A percentile compares a stretch with the other conserved stretches of the same genome.
These are phyloP conservation scores for Sugiyamaella novakii DNA, from an alignment of 1,139 yeast genomes.

Conservation along the genomic window DNA sequence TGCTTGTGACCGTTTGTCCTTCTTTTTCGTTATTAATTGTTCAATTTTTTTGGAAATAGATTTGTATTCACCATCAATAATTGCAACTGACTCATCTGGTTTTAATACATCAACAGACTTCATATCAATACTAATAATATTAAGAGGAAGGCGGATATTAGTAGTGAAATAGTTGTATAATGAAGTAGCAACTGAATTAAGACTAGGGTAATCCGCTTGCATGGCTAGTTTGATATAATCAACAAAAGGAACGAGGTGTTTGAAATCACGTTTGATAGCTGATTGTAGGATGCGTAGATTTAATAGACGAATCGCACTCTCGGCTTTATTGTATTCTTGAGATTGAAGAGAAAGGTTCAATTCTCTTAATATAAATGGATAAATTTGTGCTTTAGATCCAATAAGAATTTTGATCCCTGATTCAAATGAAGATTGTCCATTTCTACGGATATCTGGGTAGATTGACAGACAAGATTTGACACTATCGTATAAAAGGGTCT, in stretches of 20 bases:
- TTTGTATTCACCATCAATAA: constrained; percentile 6
- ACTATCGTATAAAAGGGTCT: constrained; percentile 65
- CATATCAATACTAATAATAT: constrained; percentile 27
- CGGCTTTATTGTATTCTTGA: constrained; percentile 59
- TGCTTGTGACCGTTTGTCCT: constrained; percentile 44
- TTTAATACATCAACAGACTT: constrained; percentile 49
- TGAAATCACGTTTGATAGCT: constrained; percentile 60
- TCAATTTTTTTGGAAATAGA: constrained; percentile 45
- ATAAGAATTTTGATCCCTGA: constrained; percentile 73
- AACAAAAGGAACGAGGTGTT: constrained; percentile 52
- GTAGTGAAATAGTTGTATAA: constrained; percentile 53
- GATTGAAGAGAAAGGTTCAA: constrained; percentile 56
- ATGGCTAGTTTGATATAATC: constrained; percentile 59
- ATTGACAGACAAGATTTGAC: constrained; percentile 67
- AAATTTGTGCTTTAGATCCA: constrained; percentile 54
- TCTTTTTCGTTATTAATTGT: constrained; percentile 58
- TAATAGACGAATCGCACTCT: constrained; percentile 60
- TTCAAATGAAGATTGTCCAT: constrained; percentile 70
- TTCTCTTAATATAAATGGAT: constrained; percentile 50
- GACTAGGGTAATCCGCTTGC: constrained; percentile 55
- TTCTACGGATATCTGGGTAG: constrained; percentile 66
- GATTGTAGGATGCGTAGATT: constrained; percentile 43
- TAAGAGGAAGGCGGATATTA: constrained; percentile 31
- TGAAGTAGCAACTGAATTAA: constrained; percentile 37
- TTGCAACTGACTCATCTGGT: constrained; percentile 2